A percentile compares a stretch with the other conserved stretches of the same genome.
Conservation (phyloP, 2,329 filamentous ascomycete genomes). For the Fusarium zealandicum region DNA sequence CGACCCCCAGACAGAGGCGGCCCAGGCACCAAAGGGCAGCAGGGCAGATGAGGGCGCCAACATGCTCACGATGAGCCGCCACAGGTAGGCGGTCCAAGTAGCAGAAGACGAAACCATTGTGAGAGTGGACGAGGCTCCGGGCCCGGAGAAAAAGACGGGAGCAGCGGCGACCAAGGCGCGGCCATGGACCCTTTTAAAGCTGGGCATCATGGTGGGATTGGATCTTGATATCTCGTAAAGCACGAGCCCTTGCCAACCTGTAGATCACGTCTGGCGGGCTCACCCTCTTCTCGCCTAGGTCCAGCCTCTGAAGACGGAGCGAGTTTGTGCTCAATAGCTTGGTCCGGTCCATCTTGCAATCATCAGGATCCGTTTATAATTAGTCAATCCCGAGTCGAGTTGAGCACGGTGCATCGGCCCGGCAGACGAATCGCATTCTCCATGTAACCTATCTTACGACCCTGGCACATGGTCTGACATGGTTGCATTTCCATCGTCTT, state of each 20-base stretch:
- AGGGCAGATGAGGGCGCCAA: slow-evolving; percentile 36
- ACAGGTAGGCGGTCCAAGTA: slow-evolving; percentile 34
- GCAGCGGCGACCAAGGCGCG: slow-evolving; percentile 17
- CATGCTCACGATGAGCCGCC: slow-evolving; percentile 34
- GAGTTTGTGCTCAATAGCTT: background rate
- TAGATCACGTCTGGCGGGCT: slow-evolving; percentile 10
- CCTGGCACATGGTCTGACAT: slow-evolving; percentile 41
- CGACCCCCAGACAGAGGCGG: slow-evolving; percentile 38
- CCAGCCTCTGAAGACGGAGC: slow-evolving; percentile 25
- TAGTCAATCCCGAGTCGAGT: slow-evolving; percentile 32
- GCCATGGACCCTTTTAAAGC: slow-evolving; percentile 34
- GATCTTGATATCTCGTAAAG: slow-evolving; percentile 14
- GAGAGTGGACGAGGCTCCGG: slow-evolving; percentile 28
- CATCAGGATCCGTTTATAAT: slow-evolving; percentile 36
- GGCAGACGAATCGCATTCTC: slow-evolving; percentile 35
- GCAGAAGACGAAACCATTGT: slow-evolving; percentile 31
- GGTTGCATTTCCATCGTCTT: slow-evolving; percentile 36
- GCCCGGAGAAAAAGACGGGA: slow-evolving; percentile 22
- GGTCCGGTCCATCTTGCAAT: slow-evolving; percentile 16
- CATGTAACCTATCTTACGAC: slow-evolving; percentile 32
- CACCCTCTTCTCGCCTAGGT: slow-evolving; percentile 18
- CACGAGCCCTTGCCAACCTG: slow-evolving; percentile 5
- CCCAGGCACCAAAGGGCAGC: slow-evolving; percentile 36
- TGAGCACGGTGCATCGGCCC: slow-evolving; percentile 42
- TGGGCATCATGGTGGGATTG: slow-evolving; percentile 35